Conservation (phyloP, 2,329 filamentous ascomycete species). For the Rasamsonia emersonii region DNA sequence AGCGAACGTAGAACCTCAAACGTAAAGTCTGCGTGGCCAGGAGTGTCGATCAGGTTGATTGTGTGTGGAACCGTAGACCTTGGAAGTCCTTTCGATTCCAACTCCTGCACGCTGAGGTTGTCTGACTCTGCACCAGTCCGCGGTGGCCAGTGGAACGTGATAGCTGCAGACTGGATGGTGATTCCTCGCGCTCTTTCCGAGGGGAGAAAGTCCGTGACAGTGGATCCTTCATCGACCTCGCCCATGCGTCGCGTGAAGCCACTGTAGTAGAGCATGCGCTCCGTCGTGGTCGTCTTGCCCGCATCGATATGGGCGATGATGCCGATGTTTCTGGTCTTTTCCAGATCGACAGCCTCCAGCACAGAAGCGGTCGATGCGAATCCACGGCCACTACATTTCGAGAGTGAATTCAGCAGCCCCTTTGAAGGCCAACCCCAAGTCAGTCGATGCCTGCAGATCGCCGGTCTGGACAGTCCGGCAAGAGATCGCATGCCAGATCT, state of each 20-base stretch:
- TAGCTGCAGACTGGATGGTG: constrained; percentile 94
- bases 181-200: constrained; percentile 88
- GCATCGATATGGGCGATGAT: constrained; percentile 99
- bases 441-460: background rate
- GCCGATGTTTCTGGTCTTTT: constrained; percentile 82
- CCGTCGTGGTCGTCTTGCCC: constrained; percentile 95
- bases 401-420: background rate
- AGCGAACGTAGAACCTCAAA: constrained; percentile 92
- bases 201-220: constrained; percentile 92
- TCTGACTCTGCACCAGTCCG: constrained; percentile 11
- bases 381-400: constrained; percentile 8
- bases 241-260: constrained; percentile 81
- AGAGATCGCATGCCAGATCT: constrained; percentile 4
- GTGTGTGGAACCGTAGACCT: constrained; percentile 53
- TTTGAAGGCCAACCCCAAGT: background rate
- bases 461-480: constrained; percentile 4
- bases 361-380: constrained; percentile 21
- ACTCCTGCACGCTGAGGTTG: constrained; percentile 11
- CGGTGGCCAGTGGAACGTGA: constrained; percentile 88
- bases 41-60: constrained; percentile 91
- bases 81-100: constrained; percentile 33
- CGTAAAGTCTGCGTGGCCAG: constrained; percentile 93
- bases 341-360: constrained; percentile 30
- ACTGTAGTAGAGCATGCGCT: constrained; percentile 97
- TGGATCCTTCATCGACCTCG: constrained; percentile 94